phyloP scores from a whole-genome alignment of 345 rosid genomes.

The Abelmoschus esculentus region DNA sequence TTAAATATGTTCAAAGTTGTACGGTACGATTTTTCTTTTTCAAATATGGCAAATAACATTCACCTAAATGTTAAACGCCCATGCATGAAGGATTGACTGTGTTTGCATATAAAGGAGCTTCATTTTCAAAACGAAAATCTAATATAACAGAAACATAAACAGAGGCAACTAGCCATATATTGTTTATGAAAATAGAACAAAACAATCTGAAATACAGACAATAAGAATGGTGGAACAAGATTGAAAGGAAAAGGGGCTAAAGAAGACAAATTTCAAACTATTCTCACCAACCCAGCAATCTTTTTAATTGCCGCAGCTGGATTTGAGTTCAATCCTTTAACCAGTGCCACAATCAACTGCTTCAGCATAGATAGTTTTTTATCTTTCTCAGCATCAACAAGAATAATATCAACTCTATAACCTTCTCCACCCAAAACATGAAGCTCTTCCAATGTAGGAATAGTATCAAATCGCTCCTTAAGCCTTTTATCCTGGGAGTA shows the following conservation, averaged over 20 bases:
- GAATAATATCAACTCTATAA: conserved; percentile 30
- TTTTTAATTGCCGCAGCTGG: conserved; percentile 82
- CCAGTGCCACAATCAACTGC: conserved; percentile 37
- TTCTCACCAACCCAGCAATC: conserved; percentile 86
- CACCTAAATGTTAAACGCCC: neutral
- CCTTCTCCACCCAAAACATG: conserved; percentile 69
- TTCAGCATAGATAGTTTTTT: conserved; percentile 82
- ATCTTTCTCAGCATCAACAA: conserved; percentile 80
- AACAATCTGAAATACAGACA: neutral
- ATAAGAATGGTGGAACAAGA: neutral
- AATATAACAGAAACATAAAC: neutral
- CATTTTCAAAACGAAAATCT: neutral
- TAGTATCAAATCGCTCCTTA: conserved; percentile 52
- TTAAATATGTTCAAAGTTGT: neutral
- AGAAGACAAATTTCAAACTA: neutral
- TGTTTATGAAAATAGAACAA: neutral
- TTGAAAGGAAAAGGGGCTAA: neutral
- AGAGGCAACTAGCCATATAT: neutral
- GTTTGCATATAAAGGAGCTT: conserved; percentile 10
- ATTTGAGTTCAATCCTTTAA: conserved; percentile 80
- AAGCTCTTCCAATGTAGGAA: conserved; percentile 87
- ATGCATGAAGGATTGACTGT: neutral
- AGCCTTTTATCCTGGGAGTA: conserved; percentile 68
- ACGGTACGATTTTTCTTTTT: neutral
- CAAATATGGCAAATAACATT: neutral